Evolutionary conservation across 768 basidiomycete genomes (phyloP), one percentile per base, ranked within the genome.

Genomic region (Suillus hirtellus): DNA sequence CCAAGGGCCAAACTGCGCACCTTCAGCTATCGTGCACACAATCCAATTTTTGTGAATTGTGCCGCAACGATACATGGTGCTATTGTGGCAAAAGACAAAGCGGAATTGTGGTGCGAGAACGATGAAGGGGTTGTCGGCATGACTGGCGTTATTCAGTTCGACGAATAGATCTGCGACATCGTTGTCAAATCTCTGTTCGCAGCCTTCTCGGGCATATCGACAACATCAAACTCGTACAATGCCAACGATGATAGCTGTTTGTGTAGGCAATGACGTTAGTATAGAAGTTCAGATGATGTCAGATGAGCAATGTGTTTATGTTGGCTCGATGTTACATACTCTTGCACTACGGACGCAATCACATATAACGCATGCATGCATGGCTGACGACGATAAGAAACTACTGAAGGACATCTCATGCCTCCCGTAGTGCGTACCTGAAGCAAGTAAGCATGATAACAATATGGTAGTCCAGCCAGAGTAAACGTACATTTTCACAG

Each of bases 401-500:
- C 24, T 24, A 27, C 42, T 19, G 56, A 42, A 40, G 17, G 27
- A 12, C 3, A n/a, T 42, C 11, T 42, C 19, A 58, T 31, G 24
- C 17, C 24, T 37, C 56, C 27, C 68, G 66, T 49, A 73, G 55
- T 35, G 72, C 72, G 64, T 72, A 73, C 72, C 72, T 73, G 49
- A 49, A 27, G 17, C 40, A 27, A 58, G 40, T 58, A 19, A 58
- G 27, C 24, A 58, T 6, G 3, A 58, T 11, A 6, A 31, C 1
- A 6, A 31, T 6, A 31, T 31, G 31, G 31, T 6, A 38, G n/a
- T 47, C 75, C 60, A 67, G 65, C 52, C 24, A 50, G 3, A 12
- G 17, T 21, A 9, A 11, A 75, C 87, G 34, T 62, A 94, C 95
- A 93, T 93, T 81, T 93, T 95, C 1, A 98, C 95, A 34, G 81